phyloP scores from a whole-genome alignment of 108 stramenopile genomes.

The Bacterosira constricta region DNA sequence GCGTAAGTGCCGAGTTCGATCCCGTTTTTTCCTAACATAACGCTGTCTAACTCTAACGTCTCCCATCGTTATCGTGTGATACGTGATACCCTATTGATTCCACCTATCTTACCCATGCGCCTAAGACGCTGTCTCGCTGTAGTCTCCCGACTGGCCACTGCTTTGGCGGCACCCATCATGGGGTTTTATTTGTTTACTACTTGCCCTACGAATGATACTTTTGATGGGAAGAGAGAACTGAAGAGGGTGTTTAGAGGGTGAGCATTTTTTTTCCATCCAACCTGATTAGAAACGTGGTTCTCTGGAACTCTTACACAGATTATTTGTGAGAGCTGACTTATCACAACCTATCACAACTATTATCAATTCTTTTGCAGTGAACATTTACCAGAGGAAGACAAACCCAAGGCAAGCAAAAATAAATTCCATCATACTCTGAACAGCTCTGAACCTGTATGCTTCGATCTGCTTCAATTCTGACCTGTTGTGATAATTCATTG shows the following conservation, averaged over 20 bases:
- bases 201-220: conserved; percentile 31
- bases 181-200: conserved; percentile 42
- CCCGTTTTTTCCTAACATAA: too few species aligned
- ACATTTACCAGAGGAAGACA: conserved; percentile 19
- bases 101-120: neutral
- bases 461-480: too few species aligned
- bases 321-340: neutral
- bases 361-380: neutral
- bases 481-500: too few species aligned
- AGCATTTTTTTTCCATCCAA: neutral
- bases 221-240: conserved; percentile 41
- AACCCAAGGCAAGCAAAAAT: conserved; percentile 47
- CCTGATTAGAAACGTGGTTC: too few species aligned
- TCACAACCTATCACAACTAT: neutral
- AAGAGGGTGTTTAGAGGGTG: conserved; percentile 39
- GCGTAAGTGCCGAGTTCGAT: neutral
- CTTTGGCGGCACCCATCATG: conserved; percentile 23
- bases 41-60: neutral
- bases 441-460: too few species aligned
- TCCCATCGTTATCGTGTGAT: too few species aligned
- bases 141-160: conserved; percentile 29
- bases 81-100: too few species aligned
- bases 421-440: neutral
- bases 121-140: conserved; percentile 11
- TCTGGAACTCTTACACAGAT: too few species aligned